phyloP scores from a whole-genome alignment of 495 filamentous ascomycete species.

The Geoglossum glabrum region DNA sequence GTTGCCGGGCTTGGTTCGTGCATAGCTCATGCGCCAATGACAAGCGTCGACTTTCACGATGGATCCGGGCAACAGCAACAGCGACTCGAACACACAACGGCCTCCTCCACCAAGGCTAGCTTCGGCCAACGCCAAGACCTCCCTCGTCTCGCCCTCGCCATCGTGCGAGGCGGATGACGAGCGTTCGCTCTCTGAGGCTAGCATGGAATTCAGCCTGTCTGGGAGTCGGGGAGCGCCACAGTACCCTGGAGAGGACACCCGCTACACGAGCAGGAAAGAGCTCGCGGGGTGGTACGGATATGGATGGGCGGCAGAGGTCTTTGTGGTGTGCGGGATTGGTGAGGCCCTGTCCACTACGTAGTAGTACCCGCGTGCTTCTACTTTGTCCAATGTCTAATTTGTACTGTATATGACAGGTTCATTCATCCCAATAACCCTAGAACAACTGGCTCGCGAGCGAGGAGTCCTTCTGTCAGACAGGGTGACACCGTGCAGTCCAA shows the following conservation, averaged over 20 bases:
- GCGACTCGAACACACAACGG: neutral
- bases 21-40: neutral
- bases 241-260: conserved; percentile 72
- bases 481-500: conserved; percentile 44
- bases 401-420: conserved; percentile 33
- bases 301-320: conserved; percentile 93
- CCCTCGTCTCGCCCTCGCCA: conserved; percentile 14
- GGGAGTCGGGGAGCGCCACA: conserved; percentile 12
- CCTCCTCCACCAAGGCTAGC: neutral
- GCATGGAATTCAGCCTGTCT: neutral
- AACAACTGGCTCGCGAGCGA: conserved; percentile 78
- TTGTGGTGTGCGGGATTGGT: conserved; percentile 79
- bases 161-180: conserved; percentile 20
- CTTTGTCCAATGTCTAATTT: neutral
- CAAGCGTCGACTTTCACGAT: neutral
- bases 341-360: conserved; percentile 19
- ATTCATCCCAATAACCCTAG: conserved; percentile 91
- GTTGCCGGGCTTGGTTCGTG: no score
- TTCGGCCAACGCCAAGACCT: conserved; percentile 1
- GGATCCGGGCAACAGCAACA: neutral
- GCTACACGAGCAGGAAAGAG: conserved; percentile 71
- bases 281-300: conserved; percentile 90
- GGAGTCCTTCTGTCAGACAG: conserved; percentile 65
- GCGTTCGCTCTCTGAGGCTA: conserved; percentile 5
- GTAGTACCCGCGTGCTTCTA: neutral